These are phyloP conservation scores for Nannizzia gypsea DNA, from an alignment of 2,329 filamentous ascomycete species.

Conservation along the genomic window DNA sequence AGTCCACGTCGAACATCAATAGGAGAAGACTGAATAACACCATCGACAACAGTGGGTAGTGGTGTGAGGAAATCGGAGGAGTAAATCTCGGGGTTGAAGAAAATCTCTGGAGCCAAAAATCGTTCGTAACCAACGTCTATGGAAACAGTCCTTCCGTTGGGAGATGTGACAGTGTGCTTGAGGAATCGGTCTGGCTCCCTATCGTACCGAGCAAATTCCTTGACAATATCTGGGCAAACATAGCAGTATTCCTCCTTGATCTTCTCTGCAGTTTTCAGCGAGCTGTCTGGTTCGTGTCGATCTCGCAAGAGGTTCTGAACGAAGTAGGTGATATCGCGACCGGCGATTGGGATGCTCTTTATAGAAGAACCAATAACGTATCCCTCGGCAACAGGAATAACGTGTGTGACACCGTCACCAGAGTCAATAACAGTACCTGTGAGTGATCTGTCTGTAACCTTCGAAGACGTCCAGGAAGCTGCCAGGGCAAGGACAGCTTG, in stretches of 20 bases:
- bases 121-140: slow-evolving; percentile 97
- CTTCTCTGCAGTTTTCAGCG: slow-evolving; percentile 90
- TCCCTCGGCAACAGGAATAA: slow-evolving; percentile 95
- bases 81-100: slow-evolving; percentile 99
- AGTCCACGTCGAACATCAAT: slow-evolving; percentile 94
- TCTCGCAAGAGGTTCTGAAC: slow-evolving; percentile 93
- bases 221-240: slow-evolving; percentile 95
- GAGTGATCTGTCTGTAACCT: slow-evolving; percentile 88
- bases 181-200: slow-evolving; percentile 81
- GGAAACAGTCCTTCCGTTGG: slow-evolving; percentile 69
- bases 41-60: slow-evolving; percentile 84
- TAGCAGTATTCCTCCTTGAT: slow-evolving; percentile 99
- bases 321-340: slow-evolving; percentile 97
- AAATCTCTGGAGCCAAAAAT: slow-evolving; percentile 96
- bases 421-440: slow-evolving; percentile 98
- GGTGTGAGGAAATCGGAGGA: slow-evolving; percentile 97
- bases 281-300: slow-evolving; percentile 91
- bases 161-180: slow-evolving; percentile 76
- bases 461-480: slow-evolving; percentile 96
- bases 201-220: slow-evolving; percentile 92
- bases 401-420: slow-evolving; percentile 96
- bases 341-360: slow-evolving; percentile 96
- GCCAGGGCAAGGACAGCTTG: slow-evolving; percentile 93
- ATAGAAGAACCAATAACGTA: slow-evolving; percentile 99
- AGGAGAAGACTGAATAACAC: slow-evolving; percentile 91